Conservation (phyloP, 768 basidiomycete species). For the Auriscalpium orientale region DNA sequence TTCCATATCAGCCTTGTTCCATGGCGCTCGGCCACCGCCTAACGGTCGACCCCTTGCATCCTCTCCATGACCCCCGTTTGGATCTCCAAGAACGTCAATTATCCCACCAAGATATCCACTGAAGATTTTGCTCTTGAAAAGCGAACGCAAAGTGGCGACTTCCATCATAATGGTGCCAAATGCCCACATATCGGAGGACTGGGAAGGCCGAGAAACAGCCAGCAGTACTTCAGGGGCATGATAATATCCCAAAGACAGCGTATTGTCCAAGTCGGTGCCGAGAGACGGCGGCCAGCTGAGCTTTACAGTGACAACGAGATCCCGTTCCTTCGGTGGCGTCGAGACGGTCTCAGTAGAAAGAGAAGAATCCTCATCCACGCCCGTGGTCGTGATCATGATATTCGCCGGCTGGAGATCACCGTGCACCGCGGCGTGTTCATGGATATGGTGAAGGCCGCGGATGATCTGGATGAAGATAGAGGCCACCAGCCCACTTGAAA, state of each 20-base stretch:
- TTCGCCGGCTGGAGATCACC: conserved; percentile 99
- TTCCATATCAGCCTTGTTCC: conserved; percentile 65
- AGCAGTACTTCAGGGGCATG: conserved; percentile 94
- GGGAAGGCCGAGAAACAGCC: conserved; percentile 83
- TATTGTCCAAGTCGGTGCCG: conserved; percentile 82
- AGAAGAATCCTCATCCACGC: conserved; percentile 76
- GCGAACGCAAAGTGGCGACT: conserved; percentile 83
- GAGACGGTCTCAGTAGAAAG: conserved; percentile 42
- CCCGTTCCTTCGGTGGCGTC: conserved; percentile 68
- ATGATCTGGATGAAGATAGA: conserved; percentile 90
- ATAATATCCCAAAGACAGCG: conserved; percentile 85
- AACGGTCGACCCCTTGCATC: conserved; percentile 58
- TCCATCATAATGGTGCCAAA: conserved; percentile 97
- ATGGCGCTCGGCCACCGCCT: conserved; percentile 70
- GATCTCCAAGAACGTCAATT: conserved; percentile 88
- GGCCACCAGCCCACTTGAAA: conserved; percentile 89
- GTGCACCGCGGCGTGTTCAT: conserved; percentile 88
- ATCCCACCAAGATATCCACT: conserved; percentile 87
- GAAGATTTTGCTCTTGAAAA: conserved; percentile 89
- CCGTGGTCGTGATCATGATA: conserved; percentile 93
- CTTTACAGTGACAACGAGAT: conserved; percentile 94
- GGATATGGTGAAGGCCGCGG: conserved; percentile 85
- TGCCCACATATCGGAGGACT: conserved; percentile 98
- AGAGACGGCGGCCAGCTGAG: conserved; percentile 80
- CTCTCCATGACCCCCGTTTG: conserved; percentile 68